Evolutionary conservation across 345 rosid genomes (phyloP).

Genomic region (Arabidopsis arenosa): DNA sequence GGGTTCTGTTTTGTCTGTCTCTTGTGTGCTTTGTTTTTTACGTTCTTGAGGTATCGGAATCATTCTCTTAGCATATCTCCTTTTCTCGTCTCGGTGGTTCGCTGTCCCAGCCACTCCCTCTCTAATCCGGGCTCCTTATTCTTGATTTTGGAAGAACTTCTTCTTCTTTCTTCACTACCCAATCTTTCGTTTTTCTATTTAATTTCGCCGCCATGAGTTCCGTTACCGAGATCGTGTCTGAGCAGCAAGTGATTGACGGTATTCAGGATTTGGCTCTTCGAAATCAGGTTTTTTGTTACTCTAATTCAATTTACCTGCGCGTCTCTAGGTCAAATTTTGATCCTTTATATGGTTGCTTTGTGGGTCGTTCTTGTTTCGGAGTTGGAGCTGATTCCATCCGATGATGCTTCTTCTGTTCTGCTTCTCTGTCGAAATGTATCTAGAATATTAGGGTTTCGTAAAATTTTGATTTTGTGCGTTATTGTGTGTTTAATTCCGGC

Average conservation of each 20-base stretch:
- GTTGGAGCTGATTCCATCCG: constrained; percentile 3
- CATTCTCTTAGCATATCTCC: constrained; percentile 34
- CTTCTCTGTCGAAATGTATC: constrained; percentile 11
- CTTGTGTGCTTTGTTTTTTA: background rate
- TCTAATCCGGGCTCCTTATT: background rate
- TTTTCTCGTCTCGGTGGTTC: constrained; percentile 7
- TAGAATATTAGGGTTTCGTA: constrained; percentile 17
- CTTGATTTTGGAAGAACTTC: background rate
- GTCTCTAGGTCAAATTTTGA: constrained; percentile 5
- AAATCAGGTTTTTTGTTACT: constrained; percentile 39
- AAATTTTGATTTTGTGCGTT: background rate
- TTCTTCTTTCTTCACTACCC: background rate
- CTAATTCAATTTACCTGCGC: background rate
- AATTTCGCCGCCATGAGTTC: constrained; percentile 46
- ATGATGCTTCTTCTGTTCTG: constrained; percentile 26
- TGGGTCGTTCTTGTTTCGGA: constrained; percentile 18
- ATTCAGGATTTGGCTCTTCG: constrained; percentile 38
- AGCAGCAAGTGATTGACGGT: constrained; percentile 39
- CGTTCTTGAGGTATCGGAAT: constrained; percentile 33
- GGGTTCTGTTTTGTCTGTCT: background rate
- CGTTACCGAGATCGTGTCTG: constrained; percentile 41
- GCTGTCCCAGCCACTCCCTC: constrained; percentile 1
- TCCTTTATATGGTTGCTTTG: background rate
- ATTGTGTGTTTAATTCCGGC: background rate
- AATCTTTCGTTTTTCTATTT: background rate